Base-by-base conservation (phyloP, 2,329 filamentous ascomycete species). In the Diplocarpon rosae region DNA sequence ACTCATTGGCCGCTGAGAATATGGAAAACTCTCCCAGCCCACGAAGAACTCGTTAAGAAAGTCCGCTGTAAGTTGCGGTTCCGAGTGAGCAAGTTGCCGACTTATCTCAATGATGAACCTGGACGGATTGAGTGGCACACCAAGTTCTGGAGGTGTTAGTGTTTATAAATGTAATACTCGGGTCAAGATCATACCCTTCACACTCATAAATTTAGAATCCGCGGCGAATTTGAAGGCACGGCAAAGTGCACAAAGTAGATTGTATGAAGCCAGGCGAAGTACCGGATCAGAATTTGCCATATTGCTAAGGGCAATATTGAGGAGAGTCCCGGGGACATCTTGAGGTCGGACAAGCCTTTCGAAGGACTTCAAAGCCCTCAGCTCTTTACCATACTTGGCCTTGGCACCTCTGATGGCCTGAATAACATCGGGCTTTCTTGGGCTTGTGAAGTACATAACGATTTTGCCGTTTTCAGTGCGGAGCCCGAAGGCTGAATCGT, bases 1-100 rank as follows among this genome's bases (percentile, higher is more conserved):
- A 52, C 78, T 80, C 17, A 83, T 59, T 1, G 78, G 76, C 52
- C 80, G 77, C 56, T 84, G 80, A 45, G 81, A 75, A 29, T 80
- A 74, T 1, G 76, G 72, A 53, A 83, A 79, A 55, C 78, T 81
- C 52, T 81, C 78, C 80, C 80, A 84, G 14, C 79, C 77, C 17
- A 82, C 76, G 47, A 84, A 83, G 57, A 84, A 84, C 55, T 83
- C 80, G n/a, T 79, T 82, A 32, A 84, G 57, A 54, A 84, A 84
- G 55, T 84, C 80, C 7, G 71, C 73, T 0, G 80, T 83, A 7
- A 84, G 67, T 53, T 82, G 78, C 16, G 80, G 76, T 55, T 84
- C 79, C 15, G 77, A 71, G 27, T 66, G 62, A 8, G 80, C 78
- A 13, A 84, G 65, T 49, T 76, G 72, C 54, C 72, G 73, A 64